Conservation (phyloP, 805 yeast species). For the Grigorovia jiainica region DNA sequence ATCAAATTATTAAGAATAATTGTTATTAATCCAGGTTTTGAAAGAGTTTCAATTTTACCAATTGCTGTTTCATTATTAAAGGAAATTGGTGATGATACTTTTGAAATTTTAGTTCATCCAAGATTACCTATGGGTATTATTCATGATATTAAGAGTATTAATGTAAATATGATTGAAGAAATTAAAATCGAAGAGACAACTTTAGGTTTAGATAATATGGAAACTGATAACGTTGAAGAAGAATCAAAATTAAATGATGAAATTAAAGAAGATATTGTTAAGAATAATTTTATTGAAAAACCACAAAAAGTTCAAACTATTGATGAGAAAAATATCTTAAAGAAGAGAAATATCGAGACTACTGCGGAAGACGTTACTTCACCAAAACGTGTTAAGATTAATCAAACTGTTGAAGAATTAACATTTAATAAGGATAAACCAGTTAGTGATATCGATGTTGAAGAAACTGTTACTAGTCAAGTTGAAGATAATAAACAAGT, state of each 20-base stretch:
- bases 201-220: background rate
- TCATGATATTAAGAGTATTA: slow-evolving; percentile 16
- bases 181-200: background rate
- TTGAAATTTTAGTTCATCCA: slow-evolving; percentile 62
- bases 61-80: slow-evolving; percentile 46
- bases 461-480: slow-evolving; percentile 2
- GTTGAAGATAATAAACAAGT: slow-evolving; percentile 5
- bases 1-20: slow-evolving; percentile 40
- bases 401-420: slow-evolving; percentile 6
- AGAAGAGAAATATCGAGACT: background rate
- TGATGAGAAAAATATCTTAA: slow-evolving; percentile 2
- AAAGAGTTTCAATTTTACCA: slow-evolving; percentile 59
- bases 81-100: slow-evolving; percentile 37
- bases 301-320: background rate
- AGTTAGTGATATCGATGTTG: background rate
- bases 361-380: background rate
- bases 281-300: background rate
- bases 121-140: slow-evolving; percentile 49
- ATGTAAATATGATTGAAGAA: slow-evolving; percentile 4
- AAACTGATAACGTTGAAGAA: slow-evolving; percentile 4
- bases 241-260: slow-evolving; percentile 1
- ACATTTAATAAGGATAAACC: slow-evolving; percentile 1
- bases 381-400: slow-evolving; percentile 3
- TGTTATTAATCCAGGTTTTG: slow-evolving; percentile 60
- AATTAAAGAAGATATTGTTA: background rate